A percentile compares a stretch with the other conserved stretches of the same genome.
These are phyloP conservation scores for Erysimum pusillum DNA, from an alignment of 441 rosid genomes.

Conservation along the genomic window DNA sequence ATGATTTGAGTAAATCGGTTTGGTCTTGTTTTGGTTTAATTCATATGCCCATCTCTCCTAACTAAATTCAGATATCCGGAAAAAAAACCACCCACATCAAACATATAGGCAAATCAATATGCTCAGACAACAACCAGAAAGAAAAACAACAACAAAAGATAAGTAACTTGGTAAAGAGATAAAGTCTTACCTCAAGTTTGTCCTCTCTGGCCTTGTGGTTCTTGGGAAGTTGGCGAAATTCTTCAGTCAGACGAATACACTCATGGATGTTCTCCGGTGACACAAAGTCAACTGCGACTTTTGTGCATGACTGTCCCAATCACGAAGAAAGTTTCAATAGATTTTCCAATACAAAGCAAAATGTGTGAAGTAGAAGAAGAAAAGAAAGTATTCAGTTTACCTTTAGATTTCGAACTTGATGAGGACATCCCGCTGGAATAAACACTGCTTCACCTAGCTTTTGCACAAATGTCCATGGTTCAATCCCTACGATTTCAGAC, in stretches of 20 bases:
- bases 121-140: not conserved
- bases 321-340: conserved; percentile 17
- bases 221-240: conserved; percentile 85
- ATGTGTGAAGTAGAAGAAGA: not conserved
- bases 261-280: conserved; percentile 85
- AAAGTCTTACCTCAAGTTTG: conserved; percentile 79
- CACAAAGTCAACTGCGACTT: conserved; percentile 90
- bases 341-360: conserved; percentile 5
- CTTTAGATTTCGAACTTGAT: conserved; percentile 95
- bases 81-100: not conserved
- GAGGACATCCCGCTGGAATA: conserved; percentile 97
- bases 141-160: not conserved
- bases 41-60: conserved; percentile 21
- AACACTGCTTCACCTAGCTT: conserved; percentile 87
- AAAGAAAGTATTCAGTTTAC: conserved; percentile 46
- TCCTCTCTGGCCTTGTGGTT: conserved; percentile 88
- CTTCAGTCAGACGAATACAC: conserved; percentile 81
- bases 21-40: not conserved
- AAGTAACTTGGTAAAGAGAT: conserved; percentile 1
- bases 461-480: conserved; percentile 95
- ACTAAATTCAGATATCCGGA: not conserved
- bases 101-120: not conserved
- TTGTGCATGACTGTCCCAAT: conserved; percentile 77
- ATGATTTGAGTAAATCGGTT: not conserved
- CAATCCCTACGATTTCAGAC: conserved; percentile 59